Base-by-base conservation (phyloP, 2,329 filamentous ascomycete species). In the Sarocladium kiliense region DNA sequence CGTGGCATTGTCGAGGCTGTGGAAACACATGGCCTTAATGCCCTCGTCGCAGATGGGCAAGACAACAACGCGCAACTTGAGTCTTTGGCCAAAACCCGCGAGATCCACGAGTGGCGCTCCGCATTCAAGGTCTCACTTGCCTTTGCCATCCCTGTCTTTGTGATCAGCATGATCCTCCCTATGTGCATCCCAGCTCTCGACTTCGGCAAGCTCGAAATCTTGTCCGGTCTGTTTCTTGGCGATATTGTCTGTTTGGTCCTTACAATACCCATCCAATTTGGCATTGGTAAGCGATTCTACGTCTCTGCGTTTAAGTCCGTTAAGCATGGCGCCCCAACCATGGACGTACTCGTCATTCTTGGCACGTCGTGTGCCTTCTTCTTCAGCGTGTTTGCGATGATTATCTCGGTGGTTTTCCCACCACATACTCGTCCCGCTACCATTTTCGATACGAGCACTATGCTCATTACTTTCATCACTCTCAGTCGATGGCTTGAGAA, bases 1-100 rank as follows among this genome's bases (percentile, higher is more conserved):
- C 86, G 94, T 42, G 84, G 82, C 3, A 80, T 97, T 32, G 93
- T 97, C 7, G 90, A 92, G 64, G 74, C 82, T 0, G 83, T 97
- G 42, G 93, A 99, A 71, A 77, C 79, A n/a, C 77, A 83, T 19
- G 92, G 93, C 2, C 90, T 89, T 69, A 96, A 97, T 67, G 94
- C 93, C 1, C 76, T 99, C 2, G 82, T 97, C 11, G 87, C 92
- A 1, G 93, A 97, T 61, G 88, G 86, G 54, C 91, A 97, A 64
- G 94, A 99, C 72, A 97, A 96, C 69, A 96, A 96, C 65, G 93
- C 94, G 1, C 94, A 99, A 68, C 81, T 99, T 2, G 91, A 97
- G 69, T 97, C 94, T 1, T 79, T 99, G 2, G 89, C 94, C 9
- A 99, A 99, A 74, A 97, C 94, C 0, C 89, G 90, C 62, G 94